Percentiles rank a stretch among this genome's conserved stretches.
Conservation (phyloP, 192 early-diverging fungal species). For the Phlyctochytrium arcticum region DNA sequence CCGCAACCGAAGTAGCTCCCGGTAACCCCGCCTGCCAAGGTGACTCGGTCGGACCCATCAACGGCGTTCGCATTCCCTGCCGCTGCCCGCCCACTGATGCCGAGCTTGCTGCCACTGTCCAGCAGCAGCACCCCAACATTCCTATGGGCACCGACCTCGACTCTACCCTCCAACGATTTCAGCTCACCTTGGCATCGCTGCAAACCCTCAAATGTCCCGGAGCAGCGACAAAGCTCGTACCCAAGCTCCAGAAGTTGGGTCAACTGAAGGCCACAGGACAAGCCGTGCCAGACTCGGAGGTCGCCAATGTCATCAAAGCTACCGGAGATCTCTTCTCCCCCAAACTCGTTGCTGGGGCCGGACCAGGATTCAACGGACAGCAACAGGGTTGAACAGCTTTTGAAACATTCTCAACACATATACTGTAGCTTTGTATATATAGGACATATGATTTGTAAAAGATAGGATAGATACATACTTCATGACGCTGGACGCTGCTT, state of each 20-base stretch:
- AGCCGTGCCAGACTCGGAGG: constrained; percentile 1
- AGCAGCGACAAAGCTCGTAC: constrained; percentile 2
- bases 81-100: constrained; percentile 20
- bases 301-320: neutral
- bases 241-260: constrained; percentile 15
- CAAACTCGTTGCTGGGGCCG: constrained; percentile 5
- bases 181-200: constrained; percentile 13
- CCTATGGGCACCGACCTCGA: constrained; percentile 15
- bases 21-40: constrained; percentile 22
- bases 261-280: constrained; percentile 5
- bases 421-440: too few relatives aligned
- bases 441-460: too few relatives aligned
- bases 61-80: constrained; percentile 20
- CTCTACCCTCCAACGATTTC: constrained; percentile 13
- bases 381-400: neutral
- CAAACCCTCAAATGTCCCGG: constrained; percentile 15
- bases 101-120: constrained; percentile 2
- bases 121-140: constrained; percentile 9
- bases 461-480: too few relatives aligned
- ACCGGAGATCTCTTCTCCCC: neutral
- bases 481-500: too few relatives aligned
- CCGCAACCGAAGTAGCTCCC: constrained; percentile 7
- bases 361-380: constrained; percentile 14
- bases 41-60: constrained; percentile 15
- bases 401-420: neutral